phyloP scores from a whole-genome alignment of 176 grass and related monocot species.

The Triticum urartu region DNA sequence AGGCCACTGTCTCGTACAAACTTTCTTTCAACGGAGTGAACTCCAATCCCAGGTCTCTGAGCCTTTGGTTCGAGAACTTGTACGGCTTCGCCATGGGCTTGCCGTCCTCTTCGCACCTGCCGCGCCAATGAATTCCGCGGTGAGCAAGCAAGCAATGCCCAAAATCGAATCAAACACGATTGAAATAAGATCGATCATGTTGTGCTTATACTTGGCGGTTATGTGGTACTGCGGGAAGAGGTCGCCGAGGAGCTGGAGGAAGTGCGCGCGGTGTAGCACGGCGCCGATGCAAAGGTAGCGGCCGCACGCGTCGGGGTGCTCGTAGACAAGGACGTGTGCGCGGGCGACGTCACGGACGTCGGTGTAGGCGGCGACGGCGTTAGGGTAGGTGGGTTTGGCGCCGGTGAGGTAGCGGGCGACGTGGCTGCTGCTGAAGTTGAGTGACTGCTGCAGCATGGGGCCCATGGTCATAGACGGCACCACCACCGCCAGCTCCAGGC shows the following conservation, averaged over 20 bases:
- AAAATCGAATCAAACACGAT: background rate
- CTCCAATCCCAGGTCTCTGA: conserved; percentile 32
- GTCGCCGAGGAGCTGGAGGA: conserved; percentile 21
- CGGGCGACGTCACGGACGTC: conserved; percentile 60
- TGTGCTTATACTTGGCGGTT: background rate
- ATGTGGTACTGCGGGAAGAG: conserved; percentile 44
- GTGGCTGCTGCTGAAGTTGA: conserved; percentile 47
- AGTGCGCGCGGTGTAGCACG: conserved; percentile 36
- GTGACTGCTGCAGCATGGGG: conserved; percentile 36
- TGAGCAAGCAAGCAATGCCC: background rate
- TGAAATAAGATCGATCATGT: background rate
- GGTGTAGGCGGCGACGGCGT: conserved; percentile 53
- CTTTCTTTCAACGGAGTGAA: conserved; percentile 41
- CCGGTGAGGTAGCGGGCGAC: conserved; percentile 48
- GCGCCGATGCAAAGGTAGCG: conserved; percentile 49
- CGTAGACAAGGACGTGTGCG: conserved; percentile 47
- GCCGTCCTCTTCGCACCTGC: conserved; percentile 43
- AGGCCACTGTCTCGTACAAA: conserved; percentile 16
- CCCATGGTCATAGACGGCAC: conserved; percentile 36
- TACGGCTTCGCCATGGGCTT: conserved; percentile 29
- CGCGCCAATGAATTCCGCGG: background rate
- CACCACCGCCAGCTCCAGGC: conserved; percentile 42
- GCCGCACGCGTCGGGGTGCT: conserved; percentile 19
- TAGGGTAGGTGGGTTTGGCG: conserved; percentile 31
- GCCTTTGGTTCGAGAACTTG: conserved; percentile 44